Evolutionary conservation across 2,329 filamentous ascomycete species (phyloP), one percentile per base, ranked within the genome.

Genomic region (Neocatenulostroma microsporum): DNA sequence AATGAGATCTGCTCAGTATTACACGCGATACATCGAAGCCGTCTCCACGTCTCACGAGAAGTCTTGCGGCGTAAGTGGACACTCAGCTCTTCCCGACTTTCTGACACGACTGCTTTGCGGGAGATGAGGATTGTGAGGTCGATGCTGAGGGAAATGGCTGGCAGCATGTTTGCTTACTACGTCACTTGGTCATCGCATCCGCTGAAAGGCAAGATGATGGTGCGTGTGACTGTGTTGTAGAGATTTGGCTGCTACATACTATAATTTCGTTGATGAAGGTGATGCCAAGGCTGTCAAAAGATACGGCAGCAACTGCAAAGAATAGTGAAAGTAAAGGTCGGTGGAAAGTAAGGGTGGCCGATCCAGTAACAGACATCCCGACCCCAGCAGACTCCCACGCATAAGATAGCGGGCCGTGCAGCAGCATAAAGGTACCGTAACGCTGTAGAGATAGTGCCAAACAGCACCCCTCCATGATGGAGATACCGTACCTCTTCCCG

Each of bases 1-100:
- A 61, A 66, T 68, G 67, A 67, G 67, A 67, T 60, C 52, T 64
- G 66, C 66, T 70, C 68, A 69, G 68, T 71, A 71, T 68, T 62
- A 61, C 63, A 62, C 62, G 67, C 67, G 67, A 62, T 52, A 71
- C 23, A 69, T 59, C 51, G 60, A 69, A 10, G 18, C 34, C 39
- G 17, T 10, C 18, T 21, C 15, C 36, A 37, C 28, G 40, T 44
- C 36, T n/a, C 34, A 35, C 36, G 33, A 46, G 13, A 44, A 46
- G 38, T 39, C 35, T 14, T 30, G 28, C 27, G 35, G 31, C 15
- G 38, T 41, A 38, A 45, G 35, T n/a, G 25, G 36, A 37, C 39
- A 36, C 36, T 39, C 24, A 21, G 26, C 31, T 23, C 24, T 43
- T 9, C 37, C 32, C 40, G 23, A 36, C 37, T 29, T 21, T 38